Conservation (phyloP, 331 rosid species). For the Stylosanthes scabra region DNA sequence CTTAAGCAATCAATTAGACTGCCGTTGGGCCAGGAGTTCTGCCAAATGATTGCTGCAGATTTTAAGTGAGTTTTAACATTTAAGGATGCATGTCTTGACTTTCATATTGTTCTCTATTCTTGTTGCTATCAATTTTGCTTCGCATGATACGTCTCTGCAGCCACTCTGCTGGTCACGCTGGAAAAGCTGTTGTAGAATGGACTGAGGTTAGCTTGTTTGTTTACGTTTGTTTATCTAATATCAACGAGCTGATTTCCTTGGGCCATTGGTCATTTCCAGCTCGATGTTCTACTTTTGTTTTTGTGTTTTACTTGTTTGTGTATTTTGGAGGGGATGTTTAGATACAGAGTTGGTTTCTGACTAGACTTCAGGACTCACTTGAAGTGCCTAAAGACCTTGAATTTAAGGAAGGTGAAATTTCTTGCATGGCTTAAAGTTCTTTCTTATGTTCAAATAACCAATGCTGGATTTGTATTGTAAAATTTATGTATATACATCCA, state of each 20-base stretch:
- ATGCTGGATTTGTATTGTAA: background rate
- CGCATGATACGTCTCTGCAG: conserved; percentile 54
- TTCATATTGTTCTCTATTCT: conserved; percentile 6
- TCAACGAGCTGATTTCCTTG: conserved; percentile 3
- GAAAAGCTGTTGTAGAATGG: conserved; percentile 83
- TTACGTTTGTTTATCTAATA: background rate
- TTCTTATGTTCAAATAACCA: conserved; percentile 8
- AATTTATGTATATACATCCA: background rate
- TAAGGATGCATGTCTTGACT: background rate
- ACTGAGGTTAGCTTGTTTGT: conserved; percentile 60
- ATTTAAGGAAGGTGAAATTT: conserved; percentile 42
- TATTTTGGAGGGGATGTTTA: conserved; percentile 37
- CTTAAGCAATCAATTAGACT: conserved; percentile 53
- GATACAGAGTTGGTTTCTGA: conserved; percentile 82
- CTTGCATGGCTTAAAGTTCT: conserved; percentile 44
- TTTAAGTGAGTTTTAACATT: conserved; percentile 66
- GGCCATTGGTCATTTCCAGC: background rate
- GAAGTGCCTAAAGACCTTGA: conserved; percentile 45
- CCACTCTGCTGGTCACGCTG: conserved; percentile 88
- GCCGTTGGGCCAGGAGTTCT: conserved; percentile 54
- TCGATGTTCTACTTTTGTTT: background rate
- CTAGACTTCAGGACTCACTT: conserved; percentile 46
- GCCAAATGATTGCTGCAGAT: conserved; percentile 58
- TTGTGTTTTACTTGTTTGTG: conserved; percentile 7
- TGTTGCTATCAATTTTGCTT: conserved; percentile 34